Base-by-base conservation (phyloP, 331 rosid genomes). In the Arachis monticola region DNA sequence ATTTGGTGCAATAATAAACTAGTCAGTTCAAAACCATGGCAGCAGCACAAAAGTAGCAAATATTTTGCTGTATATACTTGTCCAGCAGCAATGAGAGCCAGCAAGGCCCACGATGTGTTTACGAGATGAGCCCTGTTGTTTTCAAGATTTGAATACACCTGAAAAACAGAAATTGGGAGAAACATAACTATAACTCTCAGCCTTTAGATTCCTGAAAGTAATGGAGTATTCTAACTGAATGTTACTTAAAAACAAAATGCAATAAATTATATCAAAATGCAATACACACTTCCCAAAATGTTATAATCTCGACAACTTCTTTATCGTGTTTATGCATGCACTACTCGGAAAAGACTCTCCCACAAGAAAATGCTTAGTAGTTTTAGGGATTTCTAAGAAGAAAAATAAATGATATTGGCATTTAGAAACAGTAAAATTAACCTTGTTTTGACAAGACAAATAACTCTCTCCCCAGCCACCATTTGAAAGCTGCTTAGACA, bases 381-480 rank as follows among this genome's bases (percentile, higher is more conserved):
- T 53, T 42, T 13, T 48, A 56, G 27, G 51, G 10, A 38, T 58
- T 46, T 59, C 50, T 11, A 6, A 13, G 51, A 13, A 53, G 31
- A 66, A 50, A 50, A 13, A 69, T 79, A 76, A 47, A 2, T 4
- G 32, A 81, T 47, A 44, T 60, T 64, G 59, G 35, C 35, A 52
- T 42, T 17, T 50, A 53, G 68, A 61, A 58, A 62, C 1, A 44
- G 69, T 5, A 80, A 81, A 69, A 30, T 69, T 56, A 11, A 86
- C 97, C 97, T 90, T 92, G 78, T 92, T 87, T 85, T 92, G 97
- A 84, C 92, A 83, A 13, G 96, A 92, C 66, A 90, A 85, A 65
- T 92, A 92, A 71, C 97, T 92, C 84, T 92, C 97, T 81, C 83
- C 92, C 96, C 97, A 92, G 58, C 97, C 96, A 82, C 97, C 97